Evolutionary conservation across 208 protist genomes (phyloP).

Genomic region (Acanthamoeba healyi): DNA sequence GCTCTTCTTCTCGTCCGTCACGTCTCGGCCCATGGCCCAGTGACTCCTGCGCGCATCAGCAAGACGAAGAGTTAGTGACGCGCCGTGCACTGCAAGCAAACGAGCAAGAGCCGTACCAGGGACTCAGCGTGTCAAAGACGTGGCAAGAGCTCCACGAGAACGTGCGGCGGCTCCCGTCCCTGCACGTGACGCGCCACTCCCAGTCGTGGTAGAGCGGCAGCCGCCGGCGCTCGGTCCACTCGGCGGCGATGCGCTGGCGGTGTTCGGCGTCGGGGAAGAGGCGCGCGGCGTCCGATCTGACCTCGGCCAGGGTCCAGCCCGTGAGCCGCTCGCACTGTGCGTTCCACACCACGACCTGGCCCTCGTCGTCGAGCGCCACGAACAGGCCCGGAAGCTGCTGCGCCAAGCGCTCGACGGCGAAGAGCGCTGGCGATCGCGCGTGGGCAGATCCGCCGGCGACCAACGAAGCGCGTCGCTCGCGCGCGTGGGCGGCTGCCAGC

Average conservation of each 20-base stretch:
- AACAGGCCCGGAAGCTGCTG: neutral
- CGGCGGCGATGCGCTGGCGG: neutral
- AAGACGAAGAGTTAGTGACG: neutral
- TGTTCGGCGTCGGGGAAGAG: neutral
- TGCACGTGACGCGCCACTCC: constrained; percentile 33
- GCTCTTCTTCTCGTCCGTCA: constrained; percentile 48
- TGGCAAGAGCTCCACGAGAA: constrained; percentile 1
- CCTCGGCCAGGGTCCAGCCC: constrained; percentile 3
- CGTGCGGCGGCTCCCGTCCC: neutral
- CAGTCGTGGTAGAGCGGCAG: constrained; percentile 12
- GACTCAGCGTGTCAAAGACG: neutral
- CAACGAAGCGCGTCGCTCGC: too few relatives aligned
- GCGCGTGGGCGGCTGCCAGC: too few relatives aligned
- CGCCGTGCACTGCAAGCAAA: too few relatives aligned
- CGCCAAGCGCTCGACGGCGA: neutral
- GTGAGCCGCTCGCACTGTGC: neutral
- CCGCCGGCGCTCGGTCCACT: neutral
- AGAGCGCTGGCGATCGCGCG: too few relatives aligned
- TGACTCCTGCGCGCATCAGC: too few relatives aligned
- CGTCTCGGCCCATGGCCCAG: constrained; percentile 18
- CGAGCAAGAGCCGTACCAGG: neutral
- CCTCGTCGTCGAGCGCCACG: neutral
- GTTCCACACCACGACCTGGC: constrained; percentile 6
- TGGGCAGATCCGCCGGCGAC: too few relatives aligned
- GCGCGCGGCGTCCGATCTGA: neutral